A percentile compares a stretch with the other conserved stretches of the same genome.
Evolutionary conservation across 1,139 yeast genomes (phyloP).

Genomic region (Yamadazyma pseudoaaseri): DNA sequence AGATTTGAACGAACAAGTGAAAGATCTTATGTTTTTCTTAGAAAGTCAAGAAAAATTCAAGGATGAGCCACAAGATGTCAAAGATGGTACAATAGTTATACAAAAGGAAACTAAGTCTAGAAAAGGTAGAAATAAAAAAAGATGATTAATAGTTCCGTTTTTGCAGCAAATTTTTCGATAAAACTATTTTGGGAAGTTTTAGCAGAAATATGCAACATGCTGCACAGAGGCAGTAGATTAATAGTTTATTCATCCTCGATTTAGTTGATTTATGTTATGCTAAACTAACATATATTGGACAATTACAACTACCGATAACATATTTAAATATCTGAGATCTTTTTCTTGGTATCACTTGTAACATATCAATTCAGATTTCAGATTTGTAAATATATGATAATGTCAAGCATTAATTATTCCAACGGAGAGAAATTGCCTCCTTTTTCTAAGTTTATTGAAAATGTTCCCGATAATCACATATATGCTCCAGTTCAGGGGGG

Average conservation of each 20-base stretch:
- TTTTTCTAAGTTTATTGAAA: constrained; percentile 9
- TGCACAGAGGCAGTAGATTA: too few relatives aligned
- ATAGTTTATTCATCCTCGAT: too few relatives aligned
- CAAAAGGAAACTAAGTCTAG: constrained; percentile 22
- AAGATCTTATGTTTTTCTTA: constrained; percentile 78
- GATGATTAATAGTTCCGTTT: constrained; percentile 1
- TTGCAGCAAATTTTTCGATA: too few relatives aligned
- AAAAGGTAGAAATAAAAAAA: constrained; percentile 20
- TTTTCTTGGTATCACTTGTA: too few relatives aligned
- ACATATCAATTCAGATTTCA: too few relatives aligned
- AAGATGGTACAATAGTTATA: constrained; percentile 64
- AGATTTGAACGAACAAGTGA: constrained; percentile 67
- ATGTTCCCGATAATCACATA: background rate
- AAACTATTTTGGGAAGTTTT: too few relatives aligned
- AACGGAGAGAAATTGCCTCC: constrained; percentile 9
- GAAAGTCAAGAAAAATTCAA: constrained; percentile 73
- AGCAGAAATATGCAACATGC: too few relatives aligned
- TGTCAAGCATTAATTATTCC: constrained; percentile 1
- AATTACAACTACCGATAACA: too few relatives aligned
- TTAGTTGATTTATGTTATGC: too few relatives aligned
- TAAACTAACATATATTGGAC: too few relatives aligned
- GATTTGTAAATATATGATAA: too few relatives aligned
- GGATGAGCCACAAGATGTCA: constrained; percentile 67
- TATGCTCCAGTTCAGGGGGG: background rate
- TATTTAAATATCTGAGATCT: too few relatives aligned